These are phyloP conservation scores for Xylaria sp. DNA, from an alignment of 2,329 filamentous ascomycete genomes.

Conservation along the genomic window DNA sequence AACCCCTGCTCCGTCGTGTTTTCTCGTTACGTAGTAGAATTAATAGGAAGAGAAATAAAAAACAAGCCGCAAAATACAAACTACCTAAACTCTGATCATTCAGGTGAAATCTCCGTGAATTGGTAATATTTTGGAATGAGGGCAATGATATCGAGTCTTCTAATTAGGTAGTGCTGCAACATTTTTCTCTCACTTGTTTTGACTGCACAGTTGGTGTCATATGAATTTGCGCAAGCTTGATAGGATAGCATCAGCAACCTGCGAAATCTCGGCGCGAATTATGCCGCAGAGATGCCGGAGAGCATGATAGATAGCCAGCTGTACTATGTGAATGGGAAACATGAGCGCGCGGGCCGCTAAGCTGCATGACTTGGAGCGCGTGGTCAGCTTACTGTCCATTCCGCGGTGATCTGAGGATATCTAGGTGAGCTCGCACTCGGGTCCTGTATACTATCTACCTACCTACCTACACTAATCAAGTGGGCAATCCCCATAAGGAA, in stretches of 20 bases:
- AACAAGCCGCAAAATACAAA: slow-evolving; percentile 3
- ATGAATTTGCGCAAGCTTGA: not conserved
- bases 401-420: slow-evolving; percentile 3
- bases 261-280: slow-evolving; percentile 6
- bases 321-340: not conserved
- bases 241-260: not conserved
- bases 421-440: not conserved
- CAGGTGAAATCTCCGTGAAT: not conserved
- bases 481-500: not conserved
- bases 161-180: not conserved
- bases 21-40: slow-evolving; percentile 36
- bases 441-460: not conserved
- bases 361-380: slow-evolving; percentile 2
- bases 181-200: not conserved
- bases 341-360: slow-evolving; percentile 4
- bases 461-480: not conserved
- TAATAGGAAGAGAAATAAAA: slow-evolving; percentile 36
- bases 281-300: slow-evolving; percentile 2
- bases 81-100: not conserved
- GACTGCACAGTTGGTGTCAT: not conserved
- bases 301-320: not conserved
- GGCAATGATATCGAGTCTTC: not conserved
- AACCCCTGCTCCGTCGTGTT: slow-evolving; percentile 35
- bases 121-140: not conserved
- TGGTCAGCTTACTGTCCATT: slow-evolving; percentile 36